Conservation (phyloP, 2,329 filamentous ascomycete genomes). For the Apiospora aurea region DNA sequence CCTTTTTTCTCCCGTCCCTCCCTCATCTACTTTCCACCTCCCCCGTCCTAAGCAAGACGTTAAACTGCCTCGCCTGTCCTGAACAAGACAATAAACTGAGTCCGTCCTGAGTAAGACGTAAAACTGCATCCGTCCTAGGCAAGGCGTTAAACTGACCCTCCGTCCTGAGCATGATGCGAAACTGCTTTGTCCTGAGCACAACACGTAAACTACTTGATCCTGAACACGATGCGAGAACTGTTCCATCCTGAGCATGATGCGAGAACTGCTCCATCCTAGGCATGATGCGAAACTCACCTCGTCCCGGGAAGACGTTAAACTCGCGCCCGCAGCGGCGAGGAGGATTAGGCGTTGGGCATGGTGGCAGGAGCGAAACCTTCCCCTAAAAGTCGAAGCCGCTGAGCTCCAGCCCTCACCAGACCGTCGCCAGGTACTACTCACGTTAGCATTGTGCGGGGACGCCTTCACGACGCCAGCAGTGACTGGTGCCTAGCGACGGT, state of each 20-base stretch:
- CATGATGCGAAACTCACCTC: neutral
- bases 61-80: neutral
- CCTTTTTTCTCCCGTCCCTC: neutral
- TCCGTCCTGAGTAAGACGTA: neutral
- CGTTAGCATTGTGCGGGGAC: neutral
- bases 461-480: neutral
- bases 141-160: neutral
- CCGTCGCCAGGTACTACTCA: neutral
- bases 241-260: neutral
- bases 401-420: neutral
- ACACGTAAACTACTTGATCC: neutral
- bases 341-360: neutral
- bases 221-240: neutral
- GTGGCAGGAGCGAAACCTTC: neutral
- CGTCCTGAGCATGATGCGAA: neutral
- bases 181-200: neutral
- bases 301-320: conserved; percentile 1
- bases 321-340: neutral
- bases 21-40: neutral
- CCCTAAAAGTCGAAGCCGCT: neutral
- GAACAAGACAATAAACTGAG: neutral
- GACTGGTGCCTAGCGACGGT: neutral
- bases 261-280: neutral
- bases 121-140: neutral
- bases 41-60: neutral